Evolutionary conservation across 2,329 filamentous ascomycete genomes (phyloP).

Genomic region (Alternaria arbusti): DNA sequence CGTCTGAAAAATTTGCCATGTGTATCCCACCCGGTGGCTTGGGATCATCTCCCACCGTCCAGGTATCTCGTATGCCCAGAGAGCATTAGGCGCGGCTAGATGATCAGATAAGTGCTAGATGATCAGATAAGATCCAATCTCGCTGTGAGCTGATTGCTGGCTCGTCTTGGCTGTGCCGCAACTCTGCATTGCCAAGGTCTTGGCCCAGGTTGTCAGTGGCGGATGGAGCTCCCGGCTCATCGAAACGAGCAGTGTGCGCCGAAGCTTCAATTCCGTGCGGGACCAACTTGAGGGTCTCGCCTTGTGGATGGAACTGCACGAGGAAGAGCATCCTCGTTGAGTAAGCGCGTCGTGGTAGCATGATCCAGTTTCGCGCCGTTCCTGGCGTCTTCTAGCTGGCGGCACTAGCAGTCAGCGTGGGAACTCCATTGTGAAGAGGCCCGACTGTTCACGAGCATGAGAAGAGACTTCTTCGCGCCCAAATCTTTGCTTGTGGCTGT

Average conservation of each 20-base stretch:
- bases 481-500: neutral
- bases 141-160: constrained; percentile 2
- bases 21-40: constrained; percentile 28
- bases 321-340: neutral
- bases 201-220: constrained; percentile 18
- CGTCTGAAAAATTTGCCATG: constrained; percentile 26
- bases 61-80: constrained; percentile 24
- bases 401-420: neutral
- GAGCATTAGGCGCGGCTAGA: constrained; percentile 23
- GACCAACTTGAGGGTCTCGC: constrained; percentile 1
- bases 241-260: constrained; percentile 18
- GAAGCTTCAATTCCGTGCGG: constrained; percentile 8
- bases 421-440: neutral
- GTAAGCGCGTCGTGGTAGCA: constrained; percentile 1
- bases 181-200: constrained; percentile 20
- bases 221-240: constrained; percentile 6
- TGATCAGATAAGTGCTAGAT: constrained; percentile 40
- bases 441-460: neutral
- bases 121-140: constrained; percentile 39
- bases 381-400: neutral
- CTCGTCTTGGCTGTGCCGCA: constrained; percentile 11
- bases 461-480: neutral
- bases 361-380: neutral
- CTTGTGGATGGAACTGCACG: constrained; percentile 3
- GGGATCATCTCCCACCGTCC: constrained; percentile 24